These are phyloP conservation scores for Lagenidium giganteum DNA, from an alignment of 352 stramenopile species.

Conservation along the genomic window DNA sequence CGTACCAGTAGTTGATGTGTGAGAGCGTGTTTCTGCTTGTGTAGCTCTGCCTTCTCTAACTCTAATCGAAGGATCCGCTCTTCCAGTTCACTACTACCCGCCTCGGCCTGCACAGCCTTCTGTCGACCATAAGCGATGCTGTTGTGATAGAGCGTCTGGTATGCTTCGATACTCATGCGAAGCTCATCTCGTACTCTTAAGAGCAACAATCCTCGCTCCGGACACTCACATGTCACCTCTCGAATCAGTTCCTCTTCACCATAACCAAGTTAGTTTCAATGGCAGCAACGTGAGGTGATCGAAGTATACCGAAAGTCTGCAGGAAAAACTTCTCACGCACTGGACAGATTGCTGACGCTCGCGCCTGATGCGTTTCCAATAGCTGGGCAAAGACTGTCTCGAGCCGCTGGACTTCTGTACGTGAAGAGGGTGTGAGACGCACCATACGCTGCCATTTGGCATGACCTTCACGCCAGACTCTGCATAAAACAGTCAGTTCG, in stretches of 20 bases:
- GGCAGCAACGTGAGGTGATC: background rate
- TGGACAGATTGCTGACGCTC: constrained; percentile 55
- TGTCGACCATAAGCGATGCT: constrained; percentile 68
- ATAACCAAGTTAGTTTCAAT: too few relatives aligned
- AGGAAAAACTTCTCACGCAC: constrained; percentile 71
- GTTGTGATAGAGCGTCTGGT: constrained; percentile 77
- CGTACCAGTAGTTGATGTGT: constrained; percentile 11
- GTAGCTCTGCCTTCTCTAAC: constrained; percentile 1
- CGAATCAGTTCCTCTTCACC: constrained; percentile 64
- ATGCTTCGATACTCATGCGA: constrained; percentile 59
- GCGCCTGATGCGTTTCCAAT: constrained; percentile 44
- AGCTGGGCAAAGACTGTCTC: constrained; percentile 37
- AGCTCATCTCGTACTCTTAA: constrained; percentile 72
- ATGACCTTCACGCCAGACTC: constrained; percentile 41
- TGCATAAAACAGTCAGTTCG: constrained; percentile 13
- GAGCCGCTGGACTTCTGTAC: constrained; percentile 39
- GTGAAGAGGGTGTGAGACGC: constrained; percentile 29
- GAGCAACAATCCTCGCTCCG: constrained; percentile 69
- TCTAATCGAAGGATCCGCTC: constrained; percentile 26
- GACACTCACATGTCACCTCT: constrained; percentile 65
- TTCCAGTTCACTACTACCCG: constrained; percentile 43
- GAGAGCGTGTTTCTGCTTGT: constrained; percentile 5
- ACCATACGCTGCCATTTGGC: constrained; percentile 77
- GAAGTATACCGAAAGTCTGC: constrained; percentile 37
- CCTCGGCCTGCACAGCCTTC: constrained; percentile 66